Evolutionary conservation across 2,329 filamentous ascomycete species (phyloP), one percentile per base, ranked within the genome.

Genomic region (Lasiodiplodia citricola): DNA sequence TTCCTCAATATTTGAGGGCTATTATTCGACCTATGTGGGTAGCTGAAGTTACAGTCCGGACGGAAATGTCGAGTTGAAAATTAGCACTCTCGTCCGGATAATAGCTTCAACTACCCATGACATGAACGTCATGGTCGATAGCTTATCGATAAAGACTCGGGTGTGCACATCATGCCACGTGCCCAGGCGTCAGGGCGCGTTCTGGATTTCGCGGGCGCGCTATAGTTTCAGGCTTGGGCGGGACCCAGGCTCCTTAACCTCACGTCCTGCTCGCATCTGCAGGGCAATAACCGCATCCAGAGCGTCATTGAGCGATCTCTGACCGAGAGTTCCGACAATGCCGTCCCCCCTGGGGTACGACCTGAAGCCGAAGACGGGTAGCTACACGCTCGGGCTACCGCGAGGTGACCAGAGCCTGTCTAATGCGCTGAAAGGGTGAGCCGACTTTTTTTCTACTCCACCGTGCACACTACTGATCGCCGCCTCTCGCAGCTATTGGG

Each of bases 21-120:
- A 5, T 28, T 5, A 28, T 28, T 28, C 4, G 25, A 28, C 25
- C 5, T 28, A 28, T 28, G 25, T 28, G 4, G 4, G 25, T 1
- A 28, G 25, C 4, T 28, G 28, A 28, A 28, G 28, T 4, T 1
- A 28, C 6, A 1, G 4, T 6, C 28, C 28, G 28, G 28, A 28
- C 28, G 28, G 1, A 7, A 7, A 1, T 28, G 1, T 28, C 1
- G 1, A 28, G 6, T 6, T 4, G 4, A 6, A 25, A 25, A 3
- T 25, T 3, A 4, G 4, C 28, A 28, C 6, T 7, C 1, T 6
- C 5, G 4, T 28, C 28, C 28, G 1, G 28, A 28, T 5, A 1
- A 28, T 28, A 6, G 28, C 28, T 28, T 28, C 28, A 28, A 28
- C 28, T 28, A 6, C 28, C 28, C 28, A 28, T 28, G 28, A 28